phyloP scores from a whole-genome alignment of 257 asterid genomes.

The Jasminum sambac region DNA sequence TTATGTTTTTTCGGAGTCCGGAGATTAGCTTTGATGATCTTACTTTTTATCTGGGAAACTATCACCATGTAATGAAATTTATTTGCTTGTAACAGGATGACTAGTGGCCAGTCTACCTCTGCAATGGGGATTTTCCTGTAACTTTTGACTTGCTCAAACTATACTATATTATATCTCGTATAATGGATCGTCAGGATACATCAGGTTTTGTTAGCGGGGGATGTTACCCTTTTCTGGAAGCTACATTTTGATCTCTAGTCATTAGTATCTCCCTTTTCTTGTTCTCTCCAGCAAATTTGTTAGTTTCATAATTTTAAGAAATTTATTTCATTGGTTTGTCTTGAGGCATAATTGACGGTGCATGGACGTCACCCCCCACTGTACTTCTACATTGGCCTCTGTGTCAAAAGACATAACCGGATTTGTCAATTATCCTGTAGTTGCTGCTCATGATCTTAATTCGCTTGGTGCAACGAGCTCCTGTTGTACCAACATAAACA shows the following conservation, averaged over 20 bases:
- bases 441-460: constrained; percentile 31
- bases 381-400: constrained; percentile 32
- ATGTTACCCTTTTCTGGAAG: constrained; percentile 30
- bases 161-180: constrained; percentile 11
- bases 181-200: constrained; percentile 67
- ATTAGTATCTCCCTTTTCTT: background rate
- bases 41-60: constrained; percentile 4
- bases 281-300: constrained; percentile 24
- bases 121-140: constrained; percentile 19
- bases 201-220: constrained; percentile 77
- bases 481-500: constrained; percentile 31
- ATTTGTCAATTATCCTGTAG: constrained; percentile 20
- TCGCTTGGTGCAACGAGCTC: constrained; percentile 29
- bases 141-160: constrained; percentile 28
- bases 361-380: constrained; percentile 52
- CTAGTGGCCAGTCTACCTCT: constrained; percentile 15
- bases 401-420: constrained; percentile 30
- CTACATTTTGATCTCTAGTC: constrained; percentile 19
- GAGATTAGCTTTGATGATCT: background rate
- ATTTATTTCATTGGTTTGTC: constrained; percentile 23
- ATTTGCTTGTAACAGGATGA: constrained; percentile 40
- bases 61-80: constrained; percentile 10
- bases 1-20: no score
- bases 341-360: constrained; percentile 27
- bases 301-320: constrained; percentile 20